Conservation (phyloP, 2,329 filamentous ascomycete genomes). For the Hawksworthiomyces lignivorus region DNA sequence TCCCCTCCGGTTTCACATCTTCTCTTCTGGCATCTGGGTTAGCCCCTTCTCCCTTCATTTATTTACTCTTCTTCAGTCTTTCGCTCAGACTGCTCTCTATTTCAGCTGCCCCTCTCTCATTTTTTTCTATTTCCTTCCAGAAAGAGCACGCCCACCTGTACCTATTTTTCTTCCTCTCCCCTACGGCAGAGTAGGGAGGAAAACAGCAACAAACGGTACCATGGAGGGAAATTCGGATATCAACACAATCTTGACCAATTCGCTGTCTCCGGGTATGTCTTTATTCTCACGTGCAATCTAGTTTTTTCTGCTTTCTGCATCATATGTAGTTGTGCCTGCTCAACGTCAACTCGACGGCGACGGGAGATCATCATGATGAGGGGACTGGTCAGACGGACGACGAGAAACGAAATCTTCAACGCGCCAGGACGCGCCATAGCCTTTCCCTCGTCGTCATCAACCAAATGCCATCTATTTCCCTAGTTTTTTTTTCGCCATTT, state of each 20-base stretch:
- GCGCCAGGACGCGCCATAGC: slow-evolving; percentile 7
- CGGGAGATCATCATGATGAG: background rate
- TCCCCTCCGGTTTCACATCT: background rate
- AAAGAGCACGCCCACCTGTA: background rate
- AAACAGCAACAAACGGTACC: slow-evolving; percentile 24
- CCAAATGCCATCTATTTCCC: background rate
- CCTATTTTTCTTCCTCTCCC: slow-evolving; percentile 6
- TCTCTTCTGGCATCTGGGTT: no score
- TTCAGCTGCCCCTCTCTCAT: background rate
- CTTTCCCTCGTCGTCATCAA: background rate
- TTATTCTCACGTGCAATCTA: slow-evolving; percentile 9
- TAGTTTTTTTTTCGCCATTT: slow-evolving; percentile 15
- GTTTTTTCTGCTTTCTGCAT: slow-evolving; percentile 5
- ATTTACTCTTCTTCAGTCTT: slow-evolving; percentile 1
- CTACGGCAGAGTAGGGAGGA: slow-evolving; percentile 7
- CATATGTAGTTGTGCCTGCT: slow-evolving; percentile 11
- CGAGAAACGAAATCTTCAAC: slow-evolving; percentile 13
- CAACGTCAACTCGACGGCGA: slow-evolving; percentile 4
- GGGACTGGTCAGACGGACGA: slow-evolving; percentile 21
- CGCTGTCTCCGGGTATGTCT: slow-evolving; percentile 80
- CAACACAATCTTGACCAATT: slow-evolving; percentile 95
- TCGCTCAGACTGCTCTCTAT: background rate
- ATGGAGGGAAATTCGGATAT: slow-evolving; percentile 81
- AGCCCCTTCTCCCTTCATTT: slow-evolving; percentile 3
- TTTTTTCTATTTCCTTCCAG: background rate